Evolutionary conservation across 306 rosid species (phyloP).

Genomic region (Sicyos baderoa): DNA sequence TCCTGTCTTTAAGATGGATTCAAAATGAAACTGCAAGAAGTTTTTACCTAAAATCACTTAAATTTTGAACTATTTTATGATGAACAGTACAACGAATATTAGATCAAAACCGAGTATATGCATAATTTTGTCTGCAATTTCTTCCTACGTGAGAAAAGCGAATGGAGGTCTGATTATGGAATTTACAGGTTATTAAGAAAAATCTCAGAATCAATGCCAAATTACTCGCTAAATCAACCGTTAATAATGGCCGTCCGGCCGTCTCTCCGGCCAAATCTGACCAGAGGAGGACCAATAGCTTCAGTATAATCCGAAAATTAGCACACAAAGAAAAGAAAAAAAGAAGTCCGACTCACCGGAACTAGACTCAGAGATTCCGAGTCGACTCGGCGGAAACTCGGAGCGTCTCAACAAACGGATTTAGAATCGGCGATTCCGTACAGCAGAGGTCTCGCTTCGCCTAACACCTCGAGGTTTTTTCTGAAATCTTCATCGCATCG

Average conservation of each 20-base stretch:
- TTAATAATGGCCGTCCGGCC: conserved; percentile 11
- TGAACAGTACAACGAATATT: neutral
- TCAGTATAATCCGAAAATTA: neutral
- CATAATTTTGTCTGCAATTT: neutral
- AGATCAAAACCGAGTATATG: neutral
- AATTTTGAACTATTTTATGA: neutral
- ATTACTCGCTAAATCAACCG: neutral
- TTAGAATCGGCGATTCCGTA: conserved; percentile 24
- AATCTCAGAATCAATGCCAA: neutral
- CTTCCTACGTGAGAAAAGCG: neutral
- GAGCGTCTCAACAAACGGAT: conserved; percentile 25
- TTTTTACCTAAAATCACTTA: neutral
- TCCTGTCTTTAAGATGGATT: neutral
- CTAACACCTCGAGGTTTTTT: conserved; percentile 26
- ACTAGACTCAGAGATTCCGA: conserved; percentile 2
- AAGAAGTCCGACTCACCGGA: neutral
- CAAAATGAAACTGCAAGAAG: neutral
- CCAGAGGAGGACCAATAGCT: neutral
- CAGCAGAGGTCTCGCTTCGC: conserved; percentile 73
- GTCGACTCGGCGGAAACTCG: conserved; percentile 3
- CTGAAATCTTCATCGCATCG: conserved; percentile 55
- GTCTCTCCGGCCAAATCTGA: conserved; percentile 10
- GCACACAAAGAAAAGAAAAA: neutral
- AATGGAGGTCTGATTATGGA: conserved; percentile 7
- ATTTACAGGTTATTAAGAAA: neutral